Base-by-base conservation (phyloP, 345 rosid genomes). In the Corchorus capsularis region DNA sequence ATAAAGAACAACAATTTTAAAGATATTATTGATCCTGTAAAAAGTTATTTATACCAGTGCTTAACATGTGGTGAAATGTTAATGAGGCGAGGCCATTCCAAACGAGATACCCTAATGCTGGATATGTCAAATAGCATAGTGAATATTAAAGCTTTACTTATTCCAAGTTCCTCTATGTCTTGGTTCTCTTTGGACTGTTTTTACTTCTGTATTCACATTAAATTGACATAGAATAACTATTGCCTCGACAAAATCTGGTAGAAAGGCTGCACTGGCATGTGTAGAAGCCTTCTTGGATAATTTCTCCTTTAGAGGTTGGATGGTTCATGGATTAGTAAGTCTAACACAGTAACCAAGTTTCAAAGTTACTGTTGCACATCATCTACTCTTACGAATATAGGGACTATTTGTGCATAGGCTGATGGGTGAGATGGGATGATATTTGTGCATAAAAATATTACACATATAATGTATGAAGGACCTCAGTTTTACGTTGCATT, bases 251-350 rank as follows among this genome's bases (percentile, higher is more conserved):
- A 52, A 32, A 69, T 71, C 27, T 12, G 53, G 53, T 19, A 20
- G 72, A 68, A 68, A 22, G 43, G n/a, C 17, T 68, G 56, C 14
- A 19, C 52, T 68, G 39, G 72, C 39, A 19, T 45, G 39, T 68
- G 32, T 56, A 15, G 49, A 63, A 63, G 45, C 39, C 67, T 4
- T 17, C 19, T 56, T 9, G 15, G 20, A 56, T 6, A 56, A n/a
- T 52, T 10, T 9, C 11, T 52, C 17, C 16, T 15, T 63, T 15
- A 32, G 37, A 63, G 41, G 20, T 63, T 17, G 72, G 59, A 4
- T 69, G 34, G 63, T 11, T 20, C 10, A 57, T 57, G 62, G 9
- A 57, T 57, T 57, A 20, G 9, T 57, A 22, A 57, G 4, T 57
- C 10, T 19, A 57, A 57, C 62, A 64, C 11, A 32, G 67, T 35